phyloP scores from a whole-genome alignment of 352 stramenopile genomes.

The Phytopythium ostracodes region DNA sequence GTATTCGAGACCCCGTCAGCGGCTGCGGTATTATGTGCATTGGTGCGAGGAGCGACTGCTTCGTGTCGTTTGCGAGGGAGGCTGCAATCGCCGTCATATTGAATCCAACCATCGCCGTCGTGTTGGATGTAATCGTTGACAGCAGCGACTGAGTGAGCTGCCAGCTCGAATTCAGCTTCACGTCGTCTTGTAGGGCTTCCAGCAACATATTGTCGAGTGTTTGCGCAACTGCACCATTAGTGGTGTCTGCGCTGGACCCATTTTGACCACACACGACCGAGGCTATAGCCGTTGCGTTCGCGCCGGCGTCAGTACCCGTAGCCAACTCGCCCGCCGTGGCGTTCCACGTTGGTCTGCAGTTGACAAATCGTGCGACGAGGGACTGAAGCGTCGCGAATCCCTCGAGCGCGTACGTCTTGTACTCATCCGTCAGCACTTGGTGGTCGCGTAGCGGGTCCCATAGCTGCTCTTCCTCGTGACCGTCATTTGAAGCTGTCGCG shows the following conservation, averaged over 20 bases:
- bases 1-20: constrained; percentile 19
- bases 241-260: constrained; percentile 13
- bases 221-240: constrained; percentile 1
- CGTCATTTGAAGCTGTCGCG: constrained; percentile 1
- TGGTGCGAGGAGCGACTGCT: constrained; percentile 21
- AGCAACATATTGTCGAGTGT: constrained; percentile 19
- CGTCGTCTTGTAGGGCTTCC: constrained; percentile 18
- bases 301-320: constrained; percentile 8
- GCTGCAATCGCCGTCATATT: constrained; percentile 4
- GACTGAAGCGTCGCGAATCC: constrained; percentile 50
- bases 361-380: constrained; percentile 34
- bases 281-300: neutral
- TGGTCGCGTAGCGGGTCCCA: constrained; percentile 15
- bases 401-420: constrained; percentile 29
- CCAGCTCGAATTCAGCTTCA: constrained; percentile 15
- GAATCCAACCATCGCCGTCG: neutral
- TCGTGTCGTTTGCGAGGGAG: constrained; percentile 9
- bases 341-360: constrained; percentile 37
- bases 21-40: constrained; percentile 34
- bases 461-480: constrained; percentile 11
- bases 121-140: neutral
- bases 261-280: constrained; percentile 12
- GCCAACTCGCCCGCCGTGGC: constrained; percentile 2
- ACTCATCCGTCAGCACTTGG: constrained; percentile 13
- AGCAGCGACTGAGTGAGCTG: constrained; percentile 1